These are phyloP conservation scores for Phytopythium montanum DNA, from an alignment of 352 stramenopile genomes.

Conservation along the genomic window DNA sequence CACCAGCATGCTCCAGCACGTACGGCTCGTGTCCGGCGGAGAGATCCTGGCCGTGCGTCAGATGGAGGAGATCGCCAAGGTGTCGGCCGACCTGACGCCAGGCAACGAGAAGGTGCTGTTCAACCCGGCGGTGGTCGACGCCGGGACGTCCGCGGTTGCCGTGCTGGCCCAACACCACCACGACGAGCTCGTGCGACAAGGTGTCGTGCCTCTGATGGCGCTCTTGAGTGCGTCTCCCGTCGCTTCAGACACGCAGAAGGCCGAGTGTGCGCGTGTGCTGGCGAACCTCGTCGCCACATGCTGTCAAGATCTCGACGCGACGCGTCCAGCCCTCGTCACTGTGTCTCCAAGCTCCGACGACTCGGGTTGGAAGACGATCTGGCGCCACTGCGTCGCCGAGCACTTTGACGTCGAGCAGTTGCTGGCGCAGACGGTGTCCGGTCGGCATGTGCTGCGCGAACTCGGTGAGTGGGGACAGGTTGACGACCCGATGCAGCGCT, in stretches of 20 bases:
- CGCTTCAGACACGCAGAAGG: slow-evolving; percentile 23
- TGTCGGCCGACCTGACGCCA: slow-evolving; percentile 72
- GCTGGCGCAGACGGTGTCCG: slow-evolving; percentile 38
- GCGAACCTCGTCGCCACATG: slow-evolving; percentile 67
- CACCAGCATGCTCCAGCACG: slow-evolving; percentile 70
- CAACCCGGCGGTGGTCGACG: slow-evolving; percentile 63
- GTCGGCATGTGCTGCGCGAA: slow-evolving; percentile 34
- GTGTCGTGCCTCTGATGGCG: slow-evolving; percentile 56
- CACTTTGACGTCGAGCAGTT: slow-evolving; percentile 53
- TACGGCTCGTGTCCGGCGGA: slow-evolving; percentile 47
- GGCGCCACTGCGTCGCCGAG: slow-evolving; percentile 32
- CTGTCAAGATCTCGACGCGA: slow-evolving; percentile 33
- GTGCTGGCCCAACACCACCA: slow-evolving; percentile 65
- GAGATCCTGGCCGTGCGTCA: slow-evolving; percentile 75
- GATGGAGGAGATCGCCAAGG: slow-evolving; percentile 67
- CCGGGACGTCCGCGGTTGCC: slow-evolving; percentile 60
- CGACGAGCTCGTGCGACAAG: slow-evolving; percentile 57
- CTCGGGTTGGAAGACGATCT: slow-evolving; percentile 7
- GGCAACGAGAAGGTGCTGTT: slow-evolving; percentile 74
- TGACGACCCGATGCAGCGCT: slow-evolving; percentile 67
- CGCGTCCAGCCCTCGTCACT: not conserved
- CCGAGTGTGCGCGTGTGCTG: slow-evolving; percentile 70
- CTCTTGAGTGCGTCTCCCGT: slow-evolving; percentile 38
- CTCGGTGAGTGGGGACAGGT: slow-evolving; percentile 36
- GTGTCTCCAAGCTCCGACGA: not conserved